These are phyloP conservation scores for Aspergillus niger DNA, from an alignment of 2,329 filamentous ascomycete species.

Conservation along the genomic window DNA sequence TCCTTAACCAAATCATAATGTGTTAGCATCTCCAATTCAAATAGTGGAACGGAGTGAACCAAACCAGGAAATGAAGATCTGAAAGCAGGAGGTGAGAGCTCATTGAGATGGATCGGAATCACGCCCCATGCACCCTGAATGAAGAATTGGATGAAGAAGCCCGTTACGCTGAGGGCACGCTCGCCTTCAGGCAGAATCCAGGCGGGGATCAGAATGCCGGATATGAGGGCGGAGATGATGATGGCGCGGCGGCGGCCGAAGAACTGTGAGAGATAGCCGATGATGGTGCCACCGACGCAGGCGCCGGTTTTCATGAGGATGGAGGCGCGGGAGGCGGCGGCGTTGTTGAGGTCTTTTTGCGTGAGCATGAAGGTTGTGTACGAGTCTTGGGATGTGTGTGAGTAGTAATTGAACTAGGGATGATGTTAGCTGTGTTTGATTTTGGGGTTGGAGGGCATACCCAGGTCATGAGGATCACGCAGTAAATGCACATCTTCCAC, in stretches of 20 bases:
- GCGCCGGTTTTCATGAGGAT: constrained; percentile 80
- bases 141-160: constrained; percentile 60
- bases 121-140: constrained; percentile 72
- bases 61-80: constrained; percentile 66
- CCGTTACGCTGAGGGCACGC: constrained; percentile 30
- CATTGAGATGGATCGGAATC: constrained; percentile 74
- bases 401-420: constrained; percentile 66
- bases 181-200: constrained; percentile 61
- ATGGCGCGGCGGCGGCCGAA: constrained; percentile 64
- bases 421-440: background rate
- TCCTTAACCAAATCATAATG: background rate
- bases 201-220: constrained; percentile 67
- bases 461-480: constrained; percentile 75
- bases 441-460: constrained; percentile 17
- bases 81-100: constrained; percentile 71
- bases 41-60: background rate
- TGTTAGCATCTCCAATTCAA: background rate
- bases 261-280: constrained; percentile 73
- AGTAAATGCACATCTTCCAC: constrained; percentile 78
- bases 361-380: constrained; percentile 80
- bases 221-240: constrained; percentile 66
- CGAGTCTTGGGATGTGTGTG: constrained; percentile 76
- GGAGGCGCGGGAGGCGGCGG: constrained; percentile 68
- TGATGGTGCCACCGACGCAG: constrained; percentile 57
- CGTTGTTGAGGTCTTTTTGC: constrained; percentile 68